Conservation (phyloP, 2,329 filamentous ascomycete species). For the Coniochaeta sp. region DNA sequence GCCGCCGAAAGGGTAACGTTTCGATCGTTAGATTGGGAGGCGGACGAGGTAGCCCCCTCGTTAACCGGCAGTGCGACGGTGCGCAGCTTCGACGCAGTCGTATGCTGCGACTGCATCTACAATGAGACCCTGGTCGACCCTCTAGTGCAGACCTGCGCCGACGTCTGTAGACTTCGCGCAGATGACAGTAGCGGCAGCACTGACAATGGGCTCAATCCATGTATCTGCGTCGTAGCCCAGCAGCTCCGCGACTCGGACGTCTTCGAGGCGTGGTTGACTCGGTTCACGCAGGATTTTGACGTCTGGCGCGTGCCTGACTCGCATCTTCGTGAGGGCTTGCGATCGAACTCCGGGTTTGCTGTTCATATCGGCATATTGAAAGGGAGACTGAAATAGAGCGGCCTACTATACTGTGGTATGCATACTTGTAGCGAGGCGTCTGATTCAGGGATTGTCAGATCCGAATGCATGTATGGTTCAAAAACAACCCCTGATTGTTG, state of each 20-base stretch:
- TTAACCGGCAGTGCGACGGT: conserved; percentile 26
- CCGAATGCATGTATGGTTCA: too few species aligned
- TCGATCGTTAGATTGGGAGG: conserved; percentile 76
- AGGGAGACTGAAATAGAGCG: too few species aligned
- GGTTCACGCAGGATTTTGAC: conserved; percentile 59
- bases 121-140: conserved; percentile 81
- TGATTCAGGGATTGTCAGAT: too few species aligned
- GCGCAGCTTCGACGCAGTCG: conserved; percentile 59
- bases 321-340: conserved; percentile 51
- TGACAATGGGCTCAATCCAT: conserved; percentile 31
- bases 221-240: conserved; percentile 77
- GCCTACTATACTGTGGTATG: too few species aligned
- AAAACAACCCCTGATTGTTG: too few species aligned
- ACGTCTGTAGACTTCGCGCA: conserved; percentile 58
- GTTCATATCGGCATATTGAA: conserved; percentile 69
- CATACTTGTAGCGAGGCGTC: too few species aligned
- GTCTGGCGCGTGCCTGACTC: conserved; percentile 71
- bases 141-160: conserved; percentile 73
- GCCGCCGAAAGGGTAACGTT: conserved; percentile 41
- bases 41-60: conserved; percentile 40
- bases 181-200: conserved; percentile 7
- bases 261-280: conserved; percentile 72
- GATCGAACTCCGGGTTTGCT: conserved; percentile 65
- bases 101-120: conserved; percentile 93
- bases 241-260: conserved; percentile 81